phyloP scores from a whole-genome alignment of 2,329 filamentous ascomycete genomes.

The Aspergillus cejpii region DNA sequence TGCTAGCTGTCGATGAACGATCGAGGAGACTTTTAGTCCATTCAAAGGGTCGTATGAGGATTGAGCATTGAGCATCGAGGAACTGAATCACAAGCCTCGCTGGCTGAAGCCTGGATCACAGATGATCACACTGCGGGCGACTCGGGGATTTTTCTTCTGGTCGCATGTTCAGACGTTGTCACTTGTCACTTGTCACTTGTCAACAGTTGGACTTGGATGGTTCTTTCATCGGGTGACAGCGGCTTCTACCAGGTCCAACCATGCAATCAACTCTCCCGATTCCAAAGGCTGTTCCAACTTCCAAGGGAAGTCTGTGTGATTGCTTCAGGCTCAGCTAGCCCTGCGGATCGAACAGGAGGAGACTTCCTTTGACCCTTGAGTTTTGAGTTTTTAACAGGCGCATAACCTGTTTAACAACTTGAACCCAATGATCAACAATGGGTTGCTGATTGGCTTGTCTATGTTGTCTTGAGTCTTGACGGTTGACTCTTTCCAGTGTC shows the following conservation, averaged over 20 bases:
- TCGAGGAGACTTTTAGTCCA: not conserved
- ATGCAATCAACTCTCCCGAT: too few relatives aligned
- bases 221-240: slow-evolving; percentile 15
- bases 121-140: not conserved
- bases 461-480: not conserved
- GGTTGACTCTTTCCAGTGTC: not conserved
- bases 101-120: not conserved
- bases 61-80: too few relatives aligned
- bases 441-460: not conserved
- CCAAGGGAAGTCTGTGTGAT: slow-evolving; percentile 15
- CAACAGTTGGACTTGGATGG: slow-evolving; percentile 23
- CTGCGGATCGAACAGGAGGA: slow-evolving; percentile 10
- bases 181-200: not conserved
- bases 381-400: not conserved
- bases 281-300: too few relatives aligned
- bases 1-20: not conserved
- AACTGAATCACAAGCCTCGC: not conserved
- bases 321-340: not conserved
- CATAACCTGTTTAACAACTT: not conserved
- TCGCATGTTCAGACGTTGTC: not conserved
- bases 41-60: too few relatives aligned
- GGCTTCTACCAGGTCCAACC: slow-evolving; percentile 23
- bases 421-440: not conserved
- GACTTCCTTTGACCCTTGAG: slow-evolving; percentile 1
- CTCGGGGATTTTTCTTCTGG: slow-evolving; percentile 8